phyloP scores from a whole-genome alignment of 208 protist genomes.

The Porcisia hertigi region DNA sequence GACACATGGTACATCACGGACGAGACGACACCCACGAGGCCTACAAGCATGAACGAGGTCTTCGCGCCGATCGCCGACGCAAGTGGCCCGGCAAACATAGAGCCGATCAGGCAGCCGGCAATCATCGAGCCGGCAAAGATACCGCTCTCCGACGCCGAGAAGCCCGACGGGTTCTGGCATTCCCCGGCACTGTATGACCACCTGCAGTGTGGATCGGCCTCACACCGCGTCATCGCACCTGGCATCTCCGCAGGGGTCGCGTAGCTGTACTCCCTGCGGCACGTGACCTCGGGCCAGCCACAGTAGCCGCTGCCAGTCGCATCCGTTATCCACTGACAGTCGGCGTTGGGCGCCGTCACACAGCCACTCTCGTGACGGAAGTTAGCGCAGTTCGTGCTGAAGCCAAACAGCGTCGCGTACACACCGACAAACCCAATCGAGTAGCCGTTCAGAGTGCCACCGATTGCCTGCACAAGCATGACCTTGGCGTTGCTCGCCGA shows the following conservation, averaged over 20 bases:
- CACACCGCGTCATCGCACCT: conserved; percentile 13
- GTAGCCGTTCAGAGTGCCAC: conserved; percentile 67
- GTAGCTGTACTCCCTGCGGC: conserved; percentile 26
- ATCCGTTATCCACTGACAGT: conserved; percentile 53
- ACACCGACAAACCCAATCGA: conserved; percentile 78
- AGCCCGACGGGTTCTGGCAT: conserved; percentile 62
- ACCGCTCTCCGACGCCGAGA: conserved; percentile 58
- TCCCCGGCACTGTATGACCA: conserved; percentile 52
- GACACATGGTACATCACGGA: conserved; percentile 73
- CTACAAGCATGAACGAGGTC: conserved; percentile 57
- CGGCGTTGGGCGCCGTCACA: conserved; percentile 43
- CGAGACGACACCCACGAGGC: conserved; percentile 51
- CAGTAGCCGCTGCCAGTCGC: conserved; percentile 19
- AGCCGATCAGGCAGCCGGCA: conserved; percentile 75
- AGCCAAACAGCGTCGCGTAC: conserved; percentile 61
- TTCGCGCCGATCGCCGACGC: conserved; percentile 49
- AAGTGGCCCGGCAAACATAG: conserved; percentile 59
- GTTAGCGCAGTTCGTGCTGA: conserved; percentile 56
- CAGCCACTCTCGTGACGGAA: conserved; percentile 40
- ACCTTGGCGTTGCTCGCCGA: conserved; percentile 50
- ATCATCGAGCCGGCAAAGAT: conserved; percentile 88
- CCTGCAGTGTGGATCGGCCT: conserved; percentile 37
- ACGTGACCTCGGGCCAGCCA: conserved; percentile 42
- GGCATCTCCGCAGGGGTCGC: not conserved
- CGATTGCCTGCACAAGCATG: conserved; percentile 44